Percentiles rank a stretch among this genome's conserved stretches.
Evolutionary conservation across 2,329 filamentous ascomycete genomes (phyloP).

Genomic region (Aspergillus sp.): DNA sequence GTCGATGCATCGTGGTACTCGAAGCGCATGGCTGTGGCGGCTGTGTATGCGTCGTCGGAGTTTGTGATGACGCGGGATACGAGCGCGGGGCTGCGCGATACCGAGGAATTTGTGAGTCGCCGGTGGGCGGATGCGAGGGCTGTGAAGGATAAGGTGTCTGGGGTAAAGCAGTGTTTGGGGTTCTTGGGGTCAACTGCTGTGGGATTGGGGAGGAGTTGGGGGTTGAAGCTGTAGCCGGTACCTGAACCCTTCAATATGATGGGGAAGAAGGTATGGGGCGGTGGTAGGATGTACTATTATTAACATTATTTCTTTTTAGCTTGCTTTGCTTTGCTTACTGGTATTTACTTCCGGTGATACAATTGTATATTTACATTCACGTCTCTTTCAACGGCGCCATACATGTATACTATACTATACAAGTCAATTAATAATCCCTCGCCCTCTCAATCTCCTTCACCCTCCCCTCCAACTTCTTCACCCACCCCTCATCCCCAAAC

Average conservation of each 20-base stretch:
- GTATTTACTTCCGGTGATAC: background rate
- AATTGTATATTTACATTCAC: conserved; percentile 2
- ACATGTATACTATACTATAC: too few species aligned
- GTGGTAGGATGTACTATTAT: conserved; percentile 5
- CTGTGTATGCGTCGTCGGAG: conserved; percentile 76
- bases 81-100: conserved; percentile 72
- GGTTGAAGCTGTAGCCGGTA: conserved; percentile 66
- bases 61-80: conserved; percentile 92
- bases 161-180: conserved; percentile 73
- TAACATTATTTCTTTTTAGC: background rate
- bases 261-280: background rate
- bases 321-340: background rate
- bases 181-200: conserved; percentile 76
- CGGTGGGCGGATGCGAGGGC: conserved; percentile 69
- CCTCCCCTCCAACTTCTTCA: conserved; percentile 23
- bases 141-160: conserved; percentile 63
- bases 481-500: conserved; percentile 29
- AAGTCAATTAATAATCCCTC: background rate
- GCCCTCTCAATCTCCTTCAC: conserved; percentile 9
- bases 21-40: conserved; percentile 63
- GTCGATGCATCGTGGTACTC: conserved; percentile 91
- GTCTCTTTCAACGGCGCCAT: too few species aligned
- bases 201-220: conserved; percentile 85
- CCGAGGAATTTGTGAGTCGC: conserved; percentile 75
- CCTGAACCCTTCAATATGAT: background rate